A percentile compares a stretch with the other conserved stretches of the same genome.
These are phyloP conservation scores for Talinum fruticosum DNA, from an alignment of 148 eudicot genomes.

Conservation along the genomic window DNA sequence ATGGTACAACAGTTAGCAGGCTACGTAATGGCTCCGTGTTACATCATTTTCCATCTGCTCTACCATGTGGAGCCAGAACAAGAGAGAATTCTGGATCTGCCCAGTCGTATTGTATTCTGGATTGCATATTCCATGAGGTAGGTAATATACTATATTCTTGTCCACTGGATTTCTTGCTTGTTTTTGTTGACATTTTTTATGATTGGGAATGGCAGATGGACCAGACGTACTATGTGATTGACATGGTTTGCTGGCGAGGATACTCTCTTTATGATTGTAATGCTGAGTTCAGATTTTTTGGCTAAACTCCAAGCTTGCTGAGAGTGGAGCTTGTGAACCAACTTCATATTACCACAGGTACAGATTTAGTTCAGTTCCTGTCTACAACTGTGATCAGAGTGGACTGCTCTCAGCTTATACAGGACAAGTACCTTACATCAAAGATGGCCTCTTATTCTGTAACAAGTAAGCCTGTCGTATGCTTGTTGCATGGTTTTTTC, in stretches of 20 bases:
- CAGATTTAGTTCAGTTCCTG: conserved; percentile 60
- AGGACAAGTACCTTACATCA: conserved; percentile 67
- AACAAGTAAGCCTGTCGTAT: conserved; percentile 55
- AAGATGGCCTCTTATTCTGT: conserved; percentile 88
- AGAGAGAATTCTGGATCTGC: conserved; percentile 56
- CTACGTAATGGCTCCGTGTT: conserved; percentile 73
- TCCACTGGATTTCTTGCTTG: background rate
- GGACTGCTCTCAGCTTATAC: conserved; percentile 80
- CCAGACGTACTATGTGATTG: conserved; percentile 89
- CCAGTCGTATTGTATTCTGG: conserved; percentile 86
- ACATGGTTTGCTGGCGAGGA: conserved; percentile 93
- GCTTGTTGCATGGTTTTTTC: background rate
- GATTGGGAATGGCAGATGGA: conserved; percentile 51
- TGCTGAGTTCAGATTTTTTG: conserved; percentile 91
- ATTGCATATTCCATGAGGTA: conserved; percentile 98
- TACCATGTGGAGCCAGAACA: conserved; percentile 80
- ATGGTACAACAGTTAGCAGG: conserved; percentile 89
- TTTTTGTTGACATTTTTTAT: conserved; percentile 3
- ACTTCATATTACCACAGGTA: conserved; percentile 79
- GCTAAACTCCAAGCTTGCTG: conserved; percentile 87
- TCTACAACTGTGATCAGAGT: conserved; percentile 68
- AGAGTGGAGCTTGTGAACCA: conserved; percentile 76
- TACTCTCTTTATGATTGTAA: conserved; percentile 87
- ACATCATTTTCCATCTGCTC: conserved; percentile 89
- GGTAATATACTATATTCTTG: conserved; percentile 31